Base-by-base conservation (phyloP, 495 filamentous ascomycete genomes). In the Penicillium salamii region DNA sequence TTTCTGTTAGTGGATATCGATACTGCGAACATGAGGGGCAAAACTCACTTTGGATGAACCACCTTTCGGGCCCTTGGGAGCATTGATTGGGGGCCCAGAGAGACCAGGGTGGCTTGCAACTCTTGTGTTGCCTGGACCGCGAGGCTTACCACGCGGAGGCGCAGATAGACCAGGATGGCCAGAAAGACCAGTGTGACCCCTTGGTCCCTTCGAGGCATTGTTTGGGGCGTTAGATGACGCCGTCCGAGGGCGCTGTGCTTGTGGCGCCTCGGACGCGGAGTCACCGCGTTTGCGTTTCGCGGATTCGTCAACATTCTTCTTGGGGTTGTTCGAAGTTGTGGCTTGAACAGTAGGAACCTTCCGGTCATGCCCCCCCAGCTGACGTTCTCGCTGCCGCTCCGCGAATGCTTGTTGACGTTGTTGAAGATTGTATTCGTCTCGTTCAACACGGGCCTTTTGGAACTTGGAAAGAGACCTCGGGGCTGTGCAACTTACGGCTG, bases 351-450 rank as follows among this genome's bases (percentile, higher is more conserved):
- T 45, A 5, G 78, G 78, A 17, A 80, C 65, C 36, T 73, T 70
- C 12, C 66, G 71, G 54, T 78, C 71, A 54, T 78, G 74, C 2
- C 63, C 65, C 19, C 68, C 74, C 17, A 76, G 57, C 37, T 79
- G 75, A 38, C 56, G 65, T 29, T 62, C 62, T 41, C 68, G 71
- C 48, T 69, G 68, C 29, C 65, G 67, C 28, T 78, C 75, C 1
- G 57, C 46, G 14, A 56, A 62, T 21, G 62, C 58, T 38, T 66
- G 69, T 20, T 67, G 59, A 4, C 54, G 46, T 3, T 58, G 58
- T 7, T 63, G 54, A 37, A 67, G 70, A 7, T 52, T 51, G 42
- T 46, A 40, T 44, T 79, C 77, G 28, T 69, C 61, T 5, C 57
- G 54, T 2, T 45, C 47, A 39, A 79, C 49, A 19, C 56, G 54